Conservation (phyloP, 2,329 filamentous ascomycete species). For the Alternaria tenuissima region DNA sequence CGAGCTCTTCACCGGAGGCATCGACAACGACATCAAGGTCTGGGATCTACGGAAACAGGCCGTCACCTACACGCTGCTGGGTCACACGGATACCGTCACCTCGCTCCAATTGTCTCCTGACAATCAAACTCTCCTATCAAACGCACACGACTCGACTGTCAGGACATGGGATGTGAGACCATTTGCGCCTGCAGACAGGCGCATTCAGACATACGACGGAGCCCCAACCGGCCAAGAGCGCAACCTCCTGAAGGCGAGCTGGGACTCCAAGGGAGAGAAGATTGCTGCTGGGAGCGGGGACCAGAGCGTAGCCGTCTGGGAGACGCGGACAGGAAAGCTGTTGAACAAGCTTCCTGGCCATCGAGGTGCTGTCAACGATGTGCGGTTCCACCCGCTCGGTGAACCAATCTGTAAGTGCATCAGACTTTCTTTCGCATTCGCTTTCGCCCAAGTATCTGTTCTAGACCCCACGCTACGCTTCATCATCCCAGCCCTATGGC, state of each 20-base stretch:
- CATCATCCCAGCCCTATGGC: background rate
- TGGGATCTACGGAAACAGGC: slow-evolving; percentile 96
- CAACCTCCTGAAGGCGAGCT: slow-evolving; percentile 89
- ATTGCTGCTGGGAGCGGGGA: slow-evolving; percentile 91
- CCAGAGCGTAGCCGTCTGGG: slow-evolving; percentile 91
- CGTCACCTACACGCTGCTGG: slow-evolving; percentile 84
- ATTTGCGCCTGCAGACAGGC: slow-evolving; percentile 87
- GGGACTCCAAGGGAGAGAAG: slow-evolving; percentile 85
- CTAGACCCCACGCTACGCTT: background rate
- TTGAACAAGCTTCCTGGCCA: slow-evolving; percentile 95
- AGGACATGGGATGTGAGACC: slow-evolving; percentile 96
- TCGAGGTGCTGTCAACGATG: slow-evolving; percentile 93
- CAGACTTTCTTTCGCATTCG: background rate
- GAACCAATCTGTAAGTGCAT: slow-evolving; percentile 83
- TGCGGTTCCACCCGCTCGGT: slow-evolving; percentile 83
- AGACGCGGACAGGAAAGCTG: slow-evolving; percentile 84
- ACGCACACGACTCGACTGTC: slow-evolving; percentile 92
- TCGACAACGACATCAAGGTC: slow-evolving; percentile 96
- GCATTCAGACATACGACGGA: slow-evolving; percentile 90
- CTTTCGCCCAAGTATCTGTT: background rate
- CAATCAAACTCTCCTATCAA: slow-evolving; percentile 86
- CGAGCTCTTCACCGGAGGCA: slow-evolving; percentile 92
- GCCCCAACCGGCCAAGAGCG: slow-evolving; percentile 87
- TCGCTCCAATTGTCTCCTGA: slow-evolving; percentile 93
- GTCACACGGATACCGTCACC: slow-evolving; percentile 91